These are phyloP conservation scores for Neurospora sp. DNA, from an alignment of 495 filamentous ascomycete genomes.

Conservation along the genomic window DNA sequence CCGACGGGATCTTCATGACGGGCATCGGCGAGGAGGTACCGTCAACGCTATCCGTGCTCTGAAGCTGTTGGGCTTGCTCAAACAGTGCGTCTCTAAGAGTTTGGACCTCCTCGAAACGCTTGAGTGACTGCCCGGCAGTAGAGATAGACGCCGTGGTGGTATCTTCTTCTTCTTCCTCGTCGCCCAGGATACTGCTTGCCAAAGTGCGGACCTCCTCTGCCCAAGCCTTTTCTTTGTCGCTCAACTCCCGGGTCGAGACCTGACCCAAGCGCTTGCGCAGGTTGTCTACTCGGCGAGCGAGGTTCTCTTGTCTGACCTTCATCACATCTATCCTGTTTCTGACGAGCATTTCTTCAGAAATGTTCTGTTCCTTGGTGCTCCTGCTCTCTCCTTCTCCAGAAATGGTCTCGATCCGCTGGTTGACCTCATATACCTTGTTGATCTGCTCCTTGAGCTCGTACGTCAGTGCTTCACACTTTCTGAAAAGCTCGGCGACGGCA, in stretches of 20 bases:
- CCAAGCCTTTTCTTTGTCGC: slow-evolving; percentile 64
- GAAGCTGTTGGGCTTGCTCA: slow-evolving; percentile 33
- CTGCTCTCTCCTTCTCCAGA: slow-evolving; percentile 45
- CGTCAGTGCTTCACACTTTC: slow-evolving; percentile 61
- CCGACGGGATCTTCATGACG: slow-evolving; percentile 49
- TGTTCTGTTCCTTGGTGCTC: slow-evolving; percentile 29
- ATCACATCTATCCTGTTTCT: slow-evolving; percentile 51
- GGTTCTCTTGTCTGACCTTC: slow-evolving; percentile 46
- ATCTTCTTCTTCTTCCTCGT: slow-evolving; percentile 6
- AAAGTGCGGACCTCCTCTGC: slow-evolving; percentile 51
- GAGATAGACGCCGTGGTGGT: slow-evolving; percentile 5
- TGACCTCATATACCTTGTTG: slow-evolving; percentile 54
- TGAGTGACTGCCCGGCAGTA: slow-evolving; percentile 29
- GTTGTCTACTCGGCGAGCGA: slow-evolving; percentile 53
- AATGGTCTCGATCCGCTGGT: slow-evolving; percentile 53
- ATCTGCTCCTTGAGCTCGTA: slow-evolving; percentile 66
- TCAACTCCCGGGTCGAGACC: slow-evolving; percentile 52
- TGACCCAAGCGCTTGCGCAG: slow-evolving; percentile 50
- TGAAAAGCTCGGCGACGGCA: slow-evolving; percentile 75
- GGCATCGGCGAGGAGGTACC: slow-evolving; percentile 16
- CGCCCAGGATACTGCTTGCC: slow-evolving; percentile 32
- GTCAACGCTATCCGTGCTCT: slow-evolving; percentile 18
- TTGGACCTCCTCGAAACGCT: slow-evolving; percentile 40
- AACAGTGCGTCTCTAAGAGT: slow-evolving; percentile 41
- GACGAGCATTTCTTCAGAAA: slow-evolving; percentile 43